Evolutionary conservation across 2,329 filamentous ascomycete species (phyloP).

Genomic region (Pseudogymnoascus sp.): DNA sequence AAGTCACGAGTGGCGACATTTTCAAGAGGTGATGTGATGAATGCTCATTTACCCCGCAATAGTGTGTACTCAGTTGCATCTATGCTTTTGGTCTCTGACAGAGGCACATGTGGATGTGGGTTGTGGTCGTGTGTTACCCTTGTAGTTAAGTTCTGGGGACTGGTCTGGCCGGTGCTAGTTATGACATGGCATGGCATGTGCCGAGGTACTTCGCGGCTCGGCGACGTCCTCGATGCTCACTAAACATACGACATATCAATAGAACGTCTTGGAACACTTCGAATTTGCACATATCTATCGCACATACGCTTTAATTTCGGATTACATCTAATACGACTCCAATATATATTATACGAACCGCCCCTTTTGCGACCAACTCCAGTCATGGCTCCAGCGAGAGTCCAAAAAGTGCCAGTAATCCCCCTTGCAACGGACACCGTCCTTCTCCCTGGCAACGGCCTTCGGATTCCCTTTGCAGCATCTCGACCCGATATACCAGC

Average conservation of each 20-base stretch:
- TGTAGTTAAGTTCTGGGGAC: slow-evolving; percentile 1
- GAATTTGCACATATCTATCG: not conserved
- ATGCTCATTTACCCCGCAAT: not conserved
- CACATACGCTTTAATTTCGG: not conserved
- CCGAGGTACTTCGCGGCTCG: slow-evolving; percentile 4
- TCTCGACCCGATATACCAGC: slow-evolving; percentile 81
- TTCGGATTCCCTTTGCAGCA: slow-evolving; percentile 72
- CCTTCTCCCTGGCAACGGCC: slow-evolving; percentile 74
- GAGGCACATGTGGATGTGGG: not conserved
- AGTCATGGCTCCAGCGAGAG: slow-evolving; percentile 12
- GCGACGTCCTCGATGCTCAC: slow-evolving; percentile 4
- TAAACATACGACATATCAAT: not conserved
- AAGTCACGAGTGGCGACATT: not conserved
- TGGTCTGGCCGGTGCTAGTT: not conserved
- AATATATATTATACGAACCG: not conserved
- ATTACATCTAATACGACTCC: not conserved
- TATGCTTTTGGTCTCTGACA: not conserved
- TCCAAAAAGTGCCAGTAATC: slow-evolving; percentile 58
- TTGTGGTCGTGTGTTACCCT: slow-evolving; percentile 1
- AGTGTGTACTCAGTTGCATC: not conserved
- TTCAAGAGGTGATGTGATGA: not conserved
- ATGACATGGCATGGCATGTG: not conserved
- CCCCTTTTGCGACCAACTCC: not conserved
- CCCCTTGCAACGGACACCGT: slow-evolving; percentile 73
- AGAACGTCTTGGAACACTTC: not conserved